These are phyloP conservation scores for Sistotremastrum suecicum DNA, from an alignment of 768 basidiomycete genomes.

Conservation along the genomic window DNA sequence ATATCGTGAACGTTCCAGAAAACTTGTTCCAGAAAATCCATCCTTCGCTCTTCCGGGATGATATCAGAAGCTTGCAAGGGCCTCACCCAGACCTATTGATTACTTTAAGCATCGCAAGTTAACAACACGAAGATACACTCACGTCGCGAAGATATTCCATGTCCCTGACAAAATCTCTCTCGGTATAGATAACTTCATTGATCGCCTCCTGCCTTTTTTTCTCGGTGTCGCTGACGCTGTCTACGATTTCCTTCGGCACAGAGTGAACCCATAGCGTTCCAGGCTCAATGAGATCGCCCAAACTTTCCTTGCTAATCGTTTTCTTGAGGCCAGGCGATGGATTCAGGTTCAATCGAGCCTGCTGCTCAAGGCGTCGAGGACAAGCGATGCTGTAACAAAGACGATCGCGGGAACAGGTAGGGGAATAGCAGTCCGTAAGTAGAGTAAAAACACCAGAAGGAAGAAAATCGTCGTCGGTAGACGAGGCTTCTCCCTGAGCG, in stretches of 20 bases:
- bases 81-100: conserved; percentile 70
- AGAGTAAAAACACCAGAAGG: conserved; percentile 94
- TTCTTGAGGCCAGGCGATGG: conserved; percentile 80
- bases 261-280: conserved; percentile 94
- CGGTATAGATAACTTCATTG: conserved; percentile 90
- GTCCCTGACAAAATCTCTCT: conserved; percentile 94
- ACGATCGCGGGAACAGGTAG: conserved; percentile 86
- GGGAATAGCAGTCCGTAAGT: conserved; percentile 94
- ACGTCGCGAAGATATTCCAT: conserved; percentile 97
- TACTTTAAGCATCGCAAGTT: neutral
- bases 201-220: conserved; percentile 96
- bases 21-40: conserved; percentile 83
- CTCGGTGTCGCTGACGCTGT: conserved; percentile 84
- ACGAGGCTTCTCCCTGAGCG: conserved; percentile 11
- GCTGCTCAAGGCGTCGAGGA: conserved; percentile 73
- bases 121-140: conserved; percentile 16
- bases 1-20: conserved; percentile 98
- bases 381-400: conserved; percentile 98
- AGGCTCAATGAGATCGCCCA: conserved; percentile 67
- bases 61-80: conserved; percentile 65
- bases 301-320: conserved; percentile 67
- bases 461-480: conserved; percentile 50
- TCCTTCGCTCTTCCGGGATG: conserved; percentile 61
- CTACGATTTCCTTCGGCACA: conserved; percentile 86
- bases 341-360: conserved; percentile 88